phyloP scores from a whole-genome alignment of 495 filamentous ascomycete genomes.

The Penicillium verhagenii region DNA sequence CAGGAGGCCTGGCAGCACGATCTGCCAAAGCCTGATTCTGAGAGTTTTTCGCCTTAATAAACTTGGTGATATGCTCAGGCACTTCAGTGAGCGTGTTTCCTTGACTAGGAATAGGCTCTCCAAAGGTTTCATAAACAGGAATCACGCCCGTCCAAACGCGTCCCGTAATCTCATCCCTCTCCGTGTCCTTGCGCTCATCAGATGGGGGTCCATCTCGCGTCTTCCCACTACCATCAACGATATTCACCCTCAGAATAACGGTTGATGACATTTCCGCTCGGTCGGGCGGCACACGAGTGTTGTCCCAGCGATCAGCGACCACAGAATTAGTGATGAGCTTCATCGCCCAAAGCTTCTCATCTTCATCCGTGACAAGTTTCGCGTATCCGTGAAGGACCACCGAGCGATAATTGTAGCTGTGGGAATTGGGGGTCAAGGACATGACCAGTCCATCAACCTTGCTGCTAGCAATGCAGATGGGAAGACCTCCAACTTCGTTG shows the following conservation, averaged over 20 bases:
- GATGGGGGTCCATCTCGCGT: constrained; percentile 63
- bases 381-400: constrained; percentile 79
- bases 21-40: constrained; percentile 53
- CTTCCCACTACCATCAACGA: constrained; percentile 77
- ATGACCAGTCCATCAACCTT: constrained; percentile 74
- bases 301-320: constrained; percentile 63
- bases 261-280: constrained; percentile 75
- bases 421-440: constrained; percentile 71
- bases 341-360: constrained; percentile 84
- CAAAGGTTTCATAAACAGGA: constrained; percentile 64
- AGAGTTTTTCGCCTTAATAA: constrained; percentile 54
- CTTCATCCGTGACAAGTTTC: constrained; percentile 58
- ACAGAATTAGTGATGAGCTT: constrained; percentile 75
- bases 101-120: constrained; percentile 61
- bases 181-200: constrained; percentile 70
- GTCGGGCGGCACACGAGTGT: constrained; percentile 70
- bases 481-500: constrained; percentile 48
- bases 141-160: constrained; percentile 81
- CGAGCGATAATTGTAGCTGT: constrained; percentile 89
- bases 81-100: constrained; percentile 58
- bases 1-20: constrained; percentile 42
- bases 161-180: constrained; percentile 56
- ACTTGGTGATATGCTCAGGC: constrained; percentile 64
- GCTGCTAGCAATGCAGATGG: constrained; percentile 64
- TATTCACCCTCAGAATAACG: constrained; percentile 65